Evolutionary conservation across 225 moss, liverwort and hornwort genomes (phyloP), one percentile per base, ranked within the genome.

Genomic region (Physcomitrellopsis africana): DNA sequence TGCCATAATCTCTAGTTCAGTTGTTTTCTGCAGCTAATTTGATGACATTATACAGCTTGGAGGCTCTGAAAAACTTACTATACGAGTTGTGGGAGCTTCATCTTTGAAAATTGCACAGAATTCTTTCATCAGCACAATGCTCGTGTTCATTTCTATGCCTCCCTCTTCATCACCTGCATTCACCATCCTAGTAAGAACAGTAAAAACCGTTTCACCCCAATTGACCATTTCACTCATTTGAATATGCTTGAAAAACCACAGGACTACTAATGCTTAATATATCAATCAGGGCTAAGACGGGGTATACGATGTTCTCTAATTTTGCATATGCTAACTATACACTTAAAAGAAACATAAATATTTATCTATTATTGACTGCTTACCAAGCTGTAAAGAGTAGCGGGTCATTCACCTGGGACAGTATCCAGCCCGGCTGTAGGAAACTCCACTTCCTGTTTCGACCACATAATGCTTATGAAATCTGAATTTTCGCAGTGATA

Each of bases 391-490:
- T 60, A 44, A 37, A 88, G 43, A 78, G 61, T 56, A 81, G 73
- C 69, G 53, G 82, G 79, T 84, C 81, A 88, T 80, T 93, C 93
- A 99, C 97, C 97, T 93, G 95, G 94, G 75, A 99, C 95, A 46
- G 90, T 37, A 80, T 94, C 85, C 75, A 99, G 74, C 60, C 97
- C 97, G 60, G 89, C 97, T 32, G 94, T 99, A 69, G 97, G 97
- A 79, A 99, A 99, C 77, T 99, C 97, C 76, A 99, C 90, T 89
- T 99, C 97, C 97, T 99, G 79, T 74, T 83, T 66, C 26, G 58
- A 85, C 57, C 77, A 84, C 58, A 77, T 59, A 12, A 76, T 74
- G n/a, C 18, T 76, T 42, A 67, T 70, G 11, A 81, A 66, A 70
- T 51, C 58, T 17, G 12, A 26, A 29, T 16, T 23, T 55, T 17